phyloP scores from a whole-genome alignment of 768 basidiomycete species.

The Chalciporus piperatus region DNA sequence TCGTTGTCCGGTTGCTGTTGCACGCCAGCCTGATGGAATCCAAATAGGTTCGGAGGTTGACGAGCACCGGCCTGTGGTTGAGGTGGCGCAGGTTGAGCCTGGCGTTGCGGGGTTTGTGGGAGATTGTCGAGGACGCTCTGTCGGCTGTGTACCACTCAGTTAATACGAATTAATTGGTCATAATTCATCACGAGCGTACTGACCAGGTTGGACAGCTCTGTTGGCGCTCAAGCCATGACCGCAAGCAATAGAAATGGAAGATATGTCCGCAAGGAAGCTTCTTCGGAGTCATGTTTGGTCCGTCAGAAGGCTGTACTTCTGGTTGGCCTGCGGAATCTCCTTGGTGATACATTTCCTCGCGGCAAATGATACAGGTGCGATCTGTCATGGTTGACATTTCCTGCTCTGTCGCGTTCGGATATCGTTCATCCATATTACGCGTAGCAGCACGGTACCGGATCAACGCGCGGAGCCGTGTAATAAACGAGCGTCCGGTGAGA shows the following conservation, averaged over 20 bases:
- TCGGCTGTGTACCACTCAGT: constrained; percentile 45
- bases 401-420: constrained; percentile 86
- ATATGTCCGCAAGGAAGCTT: constrained; percentile 96
- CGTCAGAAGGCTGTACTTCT: constrained; percentile 42
- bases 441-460: constrained; percentile 93
- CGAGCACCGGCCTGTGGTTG: constrained; percentile 31
- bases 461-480: constrained; percentile 82
- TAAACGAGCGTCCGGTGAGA: constrained; percentile 90
- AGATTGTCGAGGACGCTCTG: constrained; percentile 68
- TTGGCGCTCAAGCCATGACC: constrained; percentile 97
- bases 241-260: constrained; percentile 96
- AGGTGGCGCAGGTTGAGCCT: constrained; percentile 21
- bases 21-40: constrained; percentile 25
- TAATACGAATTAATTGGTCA: constrained; percentile 7
- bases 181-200: constrained; percentile 25
- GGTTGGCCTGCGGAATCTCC: constrained; percentile 23
- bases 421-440: constrained; percentile 92
- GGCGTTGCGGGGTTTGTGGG: constrained; percentile 32
- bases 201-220: constrained; percentile 99
- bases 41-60: constrained; percentile 29
- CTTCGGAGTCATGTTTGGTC: constrained; percentile 94
- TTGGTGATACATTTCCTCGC: constrained; percentile 83
- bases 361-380: constrained; percentile 95
- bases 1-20: constrained; percentile 41
- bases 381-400: constrained; percentile 83